phyloP scores from a whole-genome alignment of 139 green algal genomes.

The Yamagishiella unicocca region DNA sequence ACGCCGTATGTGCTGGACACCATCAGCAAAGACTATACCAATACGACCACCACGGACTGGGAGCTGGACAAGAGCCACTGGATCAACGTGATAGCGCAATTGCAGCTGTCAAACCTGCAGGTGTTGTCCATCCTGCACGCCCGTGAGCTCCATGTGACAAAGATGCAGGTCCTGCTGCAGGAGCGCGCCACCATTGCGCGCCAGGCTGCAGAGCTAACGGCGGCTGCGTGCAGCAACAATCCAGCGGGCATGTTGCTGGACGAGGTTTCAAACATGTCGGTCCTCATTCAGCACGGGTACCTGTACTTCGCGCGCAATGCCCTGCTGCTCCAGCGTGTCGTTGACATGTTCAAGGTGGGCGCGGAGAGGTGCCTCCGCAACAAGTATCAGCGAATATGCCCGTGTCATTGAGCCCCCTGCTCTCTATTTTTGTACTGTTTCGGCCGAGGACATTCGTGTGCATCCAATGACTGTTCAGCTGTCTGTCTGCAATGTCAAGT shows the following conservation, averaged over 20 bases:
- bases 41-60: slow-evolving; percentile 49
- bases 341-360: slow-evolving; percentile 57
- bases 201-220: slow-evolving; percentile 47
- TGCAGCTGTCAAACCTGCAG: slow-evolving; percentile 61
- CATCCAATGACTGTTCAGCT: no score
- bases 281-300: slow-evolving; percentile 61
- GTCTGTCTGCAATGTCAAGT: no score
- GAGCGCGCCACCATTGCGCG: slow-evolving; percentile 50
- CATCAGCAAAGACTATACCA: slow-evolving; percentile 56
- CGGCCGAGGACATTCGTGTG: no score
- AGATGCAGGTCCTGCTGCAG: slow-evolving; percentile 53
- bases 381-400: no score
- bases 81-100: slow-evolving; percentile 60
- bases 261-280: slow-evolving; percentile 47
- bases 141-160: slow-evolving; percentile 48
- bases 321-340: slow-evolving; percentile 49
- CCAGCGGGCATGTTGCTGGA: slow-evolving; percentile 33
- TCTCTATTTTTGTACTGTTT: no score
- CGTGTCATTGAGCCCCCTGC: no score
- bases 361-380: no score
- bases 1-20: slow-evolving; percentile 54
- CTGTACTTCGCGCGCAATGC: slow-evolving; percentile 58
- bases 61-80: slow-evolving; percentile 63
- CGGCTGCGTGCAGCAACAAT: slow-evolving; percentile 16
- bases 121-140: slow-evolving; percentile 51